These are phyloP conservation scores for Physaria fendleri DNA, from an alignment of 345 rosid genomes.

Conservation along the genomic window DNA sequence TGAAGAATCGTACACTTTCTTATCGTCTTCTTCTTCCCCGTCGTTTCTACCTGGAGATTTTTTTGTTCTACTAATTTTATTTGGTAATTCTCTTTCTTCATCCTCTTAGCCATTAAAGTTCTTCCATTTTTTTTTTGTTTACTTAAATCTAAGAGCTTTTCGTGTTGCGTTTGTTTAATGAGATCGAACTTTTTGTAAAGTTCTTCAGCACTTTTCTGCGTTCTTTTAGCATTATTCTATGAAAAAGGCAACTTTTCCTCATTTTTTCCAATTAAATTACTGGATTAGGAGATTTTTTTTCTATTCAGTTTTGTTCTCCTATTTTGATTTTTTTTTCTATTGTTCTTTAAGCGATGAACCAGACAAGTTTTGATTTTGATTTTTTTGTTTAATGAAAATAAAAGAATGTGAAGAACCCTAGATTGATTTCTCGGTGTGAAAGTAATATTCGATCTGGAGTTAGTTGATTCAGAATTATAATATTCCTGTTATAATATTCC, in stretches of 20 bases:
- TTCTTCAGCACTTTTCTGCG: constrained; percentile 22
- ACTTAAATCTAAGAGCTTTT: neutral
- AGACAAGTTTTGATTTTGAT: neutral
- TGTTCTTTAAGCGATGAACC: constrained; percentile 10
- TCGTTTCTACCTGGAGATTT: neutral
- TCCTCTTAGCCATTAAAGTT: neutral
- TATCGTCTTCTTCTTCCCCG: constrained; percentile 20
- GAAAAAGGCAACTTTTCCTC: neutral
- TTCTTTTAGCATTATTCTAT: constrained; percentile 2
- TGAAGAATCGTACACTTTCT: constrained; percentile 14
- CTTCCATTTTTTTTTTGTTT: neutral
- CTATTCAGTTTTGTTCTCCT: neutral
- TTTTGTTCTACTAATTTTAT: neutral
- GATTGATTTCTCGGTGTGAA: neutral
- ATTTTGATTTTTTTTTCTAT: neutral
- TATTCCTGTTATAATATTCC: no score
- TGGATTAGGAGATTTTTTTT: neutral
- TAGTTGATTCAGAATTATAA: constrained; percentile 7
- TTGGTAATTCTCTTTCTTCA: constrained; percentile 9
- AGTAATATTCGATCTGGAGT: neutral
- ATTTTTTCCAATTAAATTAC: neutral
- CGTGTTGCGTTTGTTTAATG: neutral
- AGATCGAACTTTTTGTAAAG: constrained; percentile 16
- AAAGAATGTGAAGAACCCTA: neutral
- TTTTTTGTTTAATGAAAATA: no score